Evolutionary conservation across 2,329 filamentous ascomycete species (phyloP), one percentile per base, ranked within the genome.

Genomic region (Alternaria incomplexa): DNA sequence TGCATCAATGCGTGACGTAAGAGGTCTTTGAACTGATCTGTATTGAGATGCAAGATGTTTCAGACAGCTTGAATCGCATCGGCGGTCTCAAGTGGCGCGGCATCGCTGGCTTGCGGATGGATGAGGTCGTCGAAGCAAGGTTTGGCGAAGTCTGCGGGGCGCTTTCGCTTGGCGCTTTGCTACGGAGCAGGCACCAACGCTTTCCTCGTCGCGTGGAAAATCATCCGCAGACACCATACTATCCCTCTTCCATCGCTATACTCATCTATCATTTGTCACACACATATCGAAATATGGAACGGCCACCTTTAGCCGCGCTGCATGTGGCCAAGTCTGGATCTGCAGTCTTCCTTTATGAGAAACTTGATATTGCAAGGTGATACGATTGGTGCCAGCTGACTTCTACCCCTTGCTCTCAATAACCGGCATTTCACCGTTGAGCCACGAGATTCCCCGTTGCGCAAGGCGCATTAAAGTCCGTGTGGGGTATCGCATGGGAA

Each of bases 91-190:
- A 25, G 20, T 61, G 58, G 17, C 26, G 32, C 30, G 25, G 28
- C 13, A 59, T 57, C 36, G 56, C 57, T 46, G 46, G 44, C 26
- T 22, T 43, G 36, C 10, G 28, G 15, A 61, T 15, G 40, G 57
- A n/a, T 70, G 67, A 70, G 43, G 68, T 67, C 56, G 58, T 68
- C 57, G 36, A 61, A 66, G 61, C 62, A 70, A 70, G 59, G 66
- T 64, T 64, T 56, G 26, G 25, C 51, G 36, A 50, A 43, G 40
- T 15, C 52, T 56, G 58, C 53, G 56, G 51, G 60, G 58, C 65
- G 56, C 46, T 47, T 28, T 45, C 44, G 46, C 52, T 62, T 50
- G 48, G 36, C 52, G 30, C 32, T 26, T 54, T 40, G 59, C 62
- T 66, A 61, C 58, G 69, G 67, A 69, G 69, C 64, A 66, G 64